A percentile compares a stretch with the other conserved stretches of the same genome.
phyloP scores from a whole-genome alignment of 2,329 filamentous ascomycete genomes.

The Trichoderma sp. region DNA sequence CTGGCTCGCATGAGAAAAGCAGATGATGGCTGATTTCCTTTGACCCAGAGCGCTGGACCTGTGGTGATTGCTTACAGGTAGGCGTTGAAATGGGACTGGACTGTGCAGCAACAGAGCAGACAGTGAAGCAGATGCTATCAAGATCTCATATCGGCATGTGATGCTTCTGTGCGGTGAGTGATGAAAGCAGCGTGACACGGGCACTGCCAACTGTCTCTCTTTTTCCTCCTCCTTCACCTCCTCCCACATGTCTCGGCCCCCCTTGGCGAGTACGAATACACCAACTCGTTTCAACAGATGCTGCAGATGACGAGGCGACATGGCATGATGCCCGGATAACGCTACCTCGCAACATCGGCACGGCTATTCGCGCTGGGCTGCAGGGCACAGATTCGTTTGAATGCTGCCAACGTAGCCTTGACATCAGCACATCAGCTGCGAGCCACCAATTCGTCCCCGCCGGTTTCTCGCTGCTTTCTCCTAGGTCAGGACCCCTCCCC shows the following conservation, averaged over 20 bases:
- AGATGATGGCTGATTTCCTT: not conserved
- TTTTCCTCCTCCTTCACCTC: not conserved
- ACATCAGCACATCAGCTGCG: not conserved
- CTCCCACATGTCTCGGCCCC: not conserved
- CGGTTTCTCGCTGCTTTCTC: not conserved
- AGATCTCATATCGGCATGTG: not conserved
- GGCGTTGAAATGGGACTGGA: not conserved
- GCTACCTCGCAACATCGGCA: not conserved
- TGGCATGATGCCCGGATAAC: not conserved
- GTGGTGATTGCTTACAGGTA: not conserved
- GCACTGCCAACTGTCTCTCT: not conserved
- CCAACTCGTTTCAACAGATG: not conserved
- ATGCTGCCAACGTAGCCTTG: not conserved
- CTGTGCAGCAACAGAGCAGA: not conserved
- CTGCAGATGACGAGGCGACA: not conserved
- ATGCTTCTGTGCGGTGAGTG: not conserved
- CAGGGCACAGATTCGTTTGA: not conserved
- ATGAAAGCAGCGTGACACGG: not conserved
- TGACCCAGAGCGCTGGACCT: not conserved
- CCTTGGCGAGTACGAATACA: slow-evolving; percentile 11
- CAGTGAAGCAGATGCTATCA: not conserved
- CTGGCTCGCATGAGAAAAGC: not conserved
- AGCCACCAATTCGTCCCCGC: slow-evolving; percentile 4
- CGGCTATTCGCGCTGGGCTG: not conserved
- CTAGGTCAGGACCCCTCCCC: not conserved